phyloP scores from a whole-genome alignment of 2,329 filamentous ascomycete species.

The Pseudocercospora fijiensis region DNA sequence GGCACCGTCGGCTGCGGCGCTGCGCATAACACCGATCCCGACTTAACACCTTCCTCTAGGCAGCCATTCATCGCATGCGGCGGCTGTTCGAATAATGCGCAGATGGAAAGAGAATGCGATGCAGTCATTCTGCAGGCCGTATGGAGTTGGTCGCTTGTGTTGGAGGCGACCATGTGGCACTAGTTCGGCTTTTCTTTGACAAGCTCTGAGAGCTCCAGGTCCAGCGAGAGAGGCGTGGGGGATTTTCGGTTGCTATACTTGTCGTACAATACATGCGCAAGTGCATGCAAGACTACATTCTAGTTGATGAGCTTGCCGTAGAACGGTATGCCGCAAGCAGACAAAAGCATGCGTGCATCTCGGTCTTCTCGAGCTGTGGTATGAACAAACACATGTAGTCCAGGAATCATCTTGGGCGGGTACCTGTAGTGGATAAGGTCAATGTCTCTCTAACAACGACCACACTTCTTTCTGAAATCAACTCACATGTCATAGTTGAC shows the following conservation, averaged over 20 bases:
- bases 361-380: slow-evolving; percentile 82
- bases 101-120: neutral
- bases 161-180: slow-evolving; percentile 6
- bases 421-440: slow-evolving; percentile 51
- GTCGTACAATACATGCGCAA: slow-evolving; percentile 8
- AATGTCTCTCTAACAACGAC: neutral
- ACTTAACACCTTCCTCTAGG: neutral
- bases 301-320: slow-evolving; percentile 68
- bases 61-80: slow-evolving; percentile 4
- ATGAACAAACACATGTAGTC: slow-evolving; percentile 78
- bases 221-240: neutral
- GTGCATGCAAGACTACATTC: neutral
- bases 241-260: neutral
- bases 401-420: slow-evolving; percentile 74
- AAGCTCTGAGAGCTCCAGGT: slow-evolving; percentile 4
- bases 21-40: neutral
- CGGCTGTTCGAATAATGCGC: neutral
- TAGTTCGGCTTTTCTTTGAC: neutral
- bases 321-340: slow-evolving; percentile 75
- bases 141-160: neutral
- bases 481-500: slow-evolving; percentile 88
- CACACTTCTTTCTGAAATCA: neutral
- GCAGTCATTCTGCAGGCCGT: slow-evolving; percentile 3
- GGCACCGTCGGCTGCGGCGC: neutral
- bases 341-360: slow-evolving; percentile 75